Conservation (phyloP, 2,329 filamentous ascomycete genomes). For the Aspergillus sp. region DNA sequence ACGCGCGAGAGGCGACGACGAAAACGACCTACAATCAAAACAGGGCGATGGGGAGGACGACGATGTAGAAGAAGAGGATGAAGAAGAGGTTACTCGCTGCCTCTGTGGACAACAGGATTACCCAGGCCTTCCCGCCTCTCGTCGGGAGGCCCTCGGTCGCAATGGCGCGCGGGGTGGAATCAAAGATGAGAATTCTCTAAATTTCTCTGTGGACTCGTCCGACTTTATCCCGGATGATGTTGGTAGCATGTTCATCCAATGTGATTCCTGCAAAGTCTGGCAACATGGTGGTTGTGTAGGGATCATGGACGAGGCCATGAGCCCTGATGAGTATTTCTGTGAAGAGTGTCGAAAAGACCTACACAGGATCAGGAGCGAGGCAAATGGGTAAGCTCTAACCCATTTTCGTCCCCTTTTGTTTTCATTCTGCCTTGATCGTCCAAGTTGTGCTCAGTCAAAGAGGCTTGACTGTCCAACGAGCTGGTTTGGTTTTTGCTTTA, state of each 20-base stretch:
- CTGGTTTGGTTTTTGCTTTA: neutral
- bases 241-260: conserved; percentile 95
- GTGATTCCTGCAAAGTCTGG: conserved; percentile 97
- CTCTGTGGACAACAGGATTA: conserved; percentile 95
- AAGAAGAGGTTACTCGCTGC: conserved; percentile 93
- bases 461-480: neutral
- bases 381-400: conserved; percentile 72
- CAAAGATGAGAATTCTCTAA: conserved; percentile 60
- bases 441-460: neutral
- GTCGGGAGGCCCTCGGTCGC: conserved; percentile 57
- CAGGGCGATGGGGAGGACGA: conserved; percentile 50
- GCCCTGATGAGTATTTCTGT: conserved; percentile 96
- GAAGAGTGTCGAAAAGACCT: conserved; percentile 90
- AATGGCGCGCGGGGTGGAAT: conserved; percentile 52
- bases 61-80: conserved; percentile 67
- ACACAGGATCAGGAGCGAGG: conserved; percentile 77
- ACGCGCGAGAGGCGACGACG: conserved; percentile 67
- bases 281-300: conserved; percentile 97
- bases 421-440: neutral
- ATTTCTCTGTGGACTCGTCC: conserved; percentile 59
- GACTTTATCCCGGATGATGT: conserved; percentile 73
- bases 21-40: conserved; percentile 55
- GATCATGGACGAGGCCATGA: conserved; percentile 89
- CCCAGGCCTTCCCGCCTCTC: conserved; percentile 69
- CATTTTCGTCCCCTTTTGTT: neutral